Evolutionary conservation across 306 rosid genomes (phyloP).

Genomic region (Prunus persica): Prunus_persica_NCBIv2 NC_034015.1:20837001-20837500

Average conservation of each 20-base stretch:
- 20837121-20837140: background rate
- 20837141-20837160: constrained; percentile 60
- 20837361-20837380: constrained; percentile 83
- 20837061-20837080: background rate
- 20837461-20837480: constrained; percentile 9
- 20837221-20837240: constrained; percentile 72
- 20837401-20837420: constrained; percentile 53
- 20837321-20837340: constrained; percentile 95
- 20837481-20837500: constrained; percentile 28
- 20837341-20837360: constrained; percentile 99
- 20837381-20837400: constrained; percentile 72
- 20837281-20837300: constrained; percentile 83
- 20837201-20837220: constrained; percentile 82
- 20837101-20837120: background rate
- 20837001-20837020: background rate
- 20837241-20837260: constrained; percentile 81
- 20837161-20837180: constrained; percentile 58
- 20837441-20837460: constrained; percentile 7
- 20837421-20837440: constrained; percentile 33
- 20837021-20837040: background rate
- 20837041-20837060: background rate
- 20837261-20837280: constrained; percentile 62
- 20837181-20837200: constrained; percentile 83
- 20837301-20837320: constrained; percentile 90
- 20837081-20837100: background rate